Percentiles rank a stretch among this genome's conserved stretches.
Evolutionary conservation across 2,329 filamentous ascomycete genomes (phyloP).

Genomic region (Calonectria multiphialidica): DNA sequence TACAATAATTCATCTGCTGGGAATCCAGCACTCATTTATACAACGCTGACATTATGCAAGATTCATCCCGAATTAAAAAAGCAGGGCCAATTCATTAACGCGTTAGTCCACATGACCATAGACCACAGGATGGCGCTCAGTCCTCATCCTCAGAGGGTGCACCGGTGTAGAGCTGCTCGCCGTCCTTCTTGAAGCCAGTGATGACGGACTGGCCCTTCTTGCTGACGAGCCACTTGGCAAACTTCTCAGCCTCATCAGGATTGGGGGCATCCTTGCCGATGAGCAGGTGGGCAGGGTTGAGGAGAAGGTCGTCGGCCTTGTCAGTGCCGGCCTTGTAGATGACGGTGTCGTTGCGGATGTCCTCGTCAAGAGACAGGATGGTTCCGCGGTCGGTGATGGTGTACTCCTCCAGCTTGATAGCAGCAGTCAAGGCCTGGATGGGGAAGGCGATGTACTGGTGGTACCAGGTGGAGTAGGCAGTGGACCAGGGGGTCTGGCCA

Average conservation of each 20-base stretch:
- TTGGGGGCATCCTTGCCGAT: conserved; percentile 26
- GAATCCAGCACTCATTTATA: neutral
- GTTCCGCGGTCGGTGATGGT: conserved; percentile 61
- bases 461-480: conserved; percentile 59
- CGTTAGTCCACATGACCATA: neutral
- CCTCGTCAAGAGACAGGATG: conserved; percentile 51
- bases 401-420: conserved; percentile 57
- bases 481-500: conserved; percentile 60
- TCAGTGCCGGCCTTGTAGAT: conserved; percentile 53
- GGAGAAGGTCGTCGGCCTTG: conserved; percentile 50
- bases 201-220: conserved; percentile 30
- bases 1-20: neutral
- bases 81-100: neutral
- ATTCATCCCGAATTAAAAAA: neutral
- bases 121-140: neutral
- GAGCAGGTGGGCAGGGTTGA: conserved; percentile 57
- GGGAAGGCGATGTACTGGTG: conserved; percentile 60
- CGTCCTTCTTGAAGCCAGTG: conserved; percentile 31
- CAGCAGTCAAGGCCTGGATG: conserved; percentile 57
- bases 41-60: neutral
- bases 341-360: conserved; percentile 47
- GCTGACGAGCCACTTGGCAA: conserved; percentile 34
- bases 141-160: conserved; percentile 15
- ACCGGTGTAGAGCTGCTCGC: conserved; percentile 25
- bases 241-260: conserved; percentile 20